Percentiles rank a stretch among this genome's conserved stretches.
phyloP scores from a whole-genome alignment of 2,329 filamentous ascomycete genomes.

The Fusarium caatingaense region DNA sequence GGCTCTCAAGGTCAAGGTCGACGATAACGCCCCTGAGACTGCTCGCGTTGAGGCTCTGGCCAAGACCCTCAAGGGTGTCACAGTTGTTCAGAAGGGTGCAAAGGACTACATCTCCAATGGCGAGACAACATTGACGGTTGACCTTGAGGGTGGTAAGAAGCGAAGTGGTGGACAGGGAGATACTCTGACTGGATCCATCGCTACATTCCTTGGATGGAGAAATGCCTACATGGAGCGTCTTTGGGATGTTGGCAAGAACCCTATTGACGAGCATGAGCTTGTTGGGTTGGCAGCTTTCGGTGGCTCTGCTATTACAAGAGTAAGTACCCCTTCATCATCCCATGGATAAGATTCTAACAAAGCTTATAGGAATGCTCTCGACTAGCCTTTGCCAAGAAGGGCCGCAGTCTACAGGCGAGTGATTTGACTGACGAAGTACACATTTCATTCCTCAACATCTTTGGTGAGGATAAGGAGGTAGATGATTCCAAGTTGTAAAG shows the following conservation, averaged over 20 bases:
- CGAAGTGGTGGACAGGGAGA: constrained; percentile 95
- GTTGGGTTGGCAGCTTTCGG: constrained; percentile 86
- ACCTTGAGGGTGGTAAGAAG: constrained; percentile 85
- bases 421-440: constrained; percentile 94
- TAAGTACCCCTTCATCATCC: constrained; percentile 52
- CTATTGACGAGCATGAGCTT: constrained; percentile 66
- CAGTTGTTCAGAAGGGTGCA: constrained; percentile 88
- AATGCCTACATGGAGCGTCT: constrained; percentile 85
- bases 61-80: constrained; percentile 84
- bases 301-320: constrained; percentile 87
- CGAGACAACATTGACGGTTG: constrained; percentile 76
- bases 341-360: constrained; percentile 26
- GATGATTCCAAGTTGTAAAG: constrained; percentile 51
- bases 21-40: constrained; percentile 51
- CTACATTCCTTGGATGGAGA: constrained; percentile 89
- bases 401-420: constrained; percentile 89
- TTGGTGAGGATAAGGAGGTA: constrained; percentile 70
- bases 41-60: constrained; percentile 73
- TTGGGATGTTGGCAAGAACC: constrained; percentile 70
- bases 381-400: constrained; percentile 85
- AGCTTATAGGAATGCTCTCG: constrained; percentile 77
- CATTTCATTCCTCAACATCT: constrained; percentile 79
- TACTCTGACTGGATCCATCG: constrained; percentile 89
- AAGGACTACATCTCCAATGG: constrained; percentile 89
- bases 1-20: constrained; percentile 73